Conservation (phyloP, 2,329 filamentous ascomycete species). For the Chalara sp. region DNA sequence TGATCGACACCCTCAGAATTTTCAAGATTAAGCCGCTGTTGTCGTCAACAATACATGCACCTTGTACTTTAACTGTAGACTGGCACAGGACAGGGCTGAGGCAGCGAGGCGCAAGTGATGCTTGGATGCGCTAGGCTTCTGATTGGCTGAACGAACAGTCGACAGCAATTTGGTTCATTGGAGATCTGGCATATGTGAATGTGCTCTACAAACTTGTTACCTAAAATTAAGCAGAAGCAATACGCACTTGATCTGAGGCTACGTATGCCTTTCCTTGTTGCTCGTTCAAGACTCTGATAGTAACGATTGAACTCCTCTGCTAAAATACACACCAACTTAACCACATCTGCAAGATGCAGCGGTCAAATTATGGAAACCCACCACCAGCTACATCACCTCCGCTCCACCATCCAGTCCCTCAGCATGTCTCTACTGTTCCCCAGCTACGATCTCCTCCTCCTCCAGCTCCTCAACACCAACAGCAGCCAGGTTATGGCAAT, state of each 20-base stretch:
- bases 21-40: no score
- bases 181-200: no score
- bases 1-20: slow-evolving; percentile 31
- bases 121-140: background rate
- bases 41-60: no score
- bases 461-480: slow-evolving; percentile 62
- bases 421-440: slow-evolving; percentile 96
- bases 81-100: no score
- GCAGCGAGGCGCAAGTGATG: no score
- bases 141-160: background rate
- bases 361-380: slow-evolving; percentile 70
- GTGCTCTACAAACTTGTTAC: no score
- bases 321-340: background rate
- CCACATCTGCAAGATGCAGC: slow-evolving; percentile 59
- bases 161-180: background rate
- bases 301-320: no score
- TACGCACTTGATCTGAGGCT: no score
- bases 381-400: slow-evolving; percentile 70
- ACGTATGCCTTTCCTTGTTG: no score
- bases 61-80: no score
- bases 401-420: slow-evolving; percentile 92
- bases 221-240: no score
- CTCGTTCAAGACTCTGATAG: no score
- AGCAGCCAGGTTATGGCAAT: slow-evolving; percentile 61
- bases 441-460: slow-evolving; percentile 91